phyloP scores from a whole-genome alignment of 352 stramenopile species.

The Phytophthora ramorum region DNA sequence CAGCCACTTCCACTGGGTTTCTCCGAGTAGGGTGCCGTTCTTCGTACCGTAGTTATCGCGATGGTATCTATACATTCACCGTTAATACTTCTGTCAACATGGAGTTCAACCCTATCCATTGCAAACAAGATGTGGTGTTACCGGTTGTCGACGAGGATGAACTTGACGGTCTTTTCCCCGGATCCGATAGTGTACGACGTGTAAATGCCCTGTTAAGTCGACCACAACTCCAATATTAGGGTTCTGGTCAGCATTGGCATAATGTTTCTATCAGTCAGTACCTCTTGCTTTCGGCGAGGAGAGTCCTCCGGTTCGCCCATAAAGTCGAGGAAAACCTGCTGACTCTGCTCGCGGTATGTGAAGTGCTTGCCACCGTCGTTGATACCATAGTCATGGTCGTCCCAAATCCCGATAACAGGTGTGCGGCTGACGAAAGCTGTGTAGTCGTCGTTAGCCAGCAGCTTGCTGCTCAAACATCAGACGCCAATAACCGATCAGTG shows the following conservation, averaged over 20 bases:
- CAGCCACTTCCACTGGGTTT: conserved; percentile 87
- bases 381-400: conserved; percentile 93
- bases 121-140: conserved; percentile 6
- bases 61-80: conserved; percentile 61
- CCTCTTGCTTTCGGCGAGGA: conserved; percentile 76
- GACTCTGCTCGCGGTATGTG: conserved; percentile 74
- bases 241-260: too few species aligned
- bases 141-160: conserved; percentile 89
- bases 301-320: conserved; percentile 80
- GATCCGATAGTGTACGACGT: conserved; percentile 78
- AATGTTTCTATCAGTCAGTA: conserved; percentile 24
- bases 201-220: conserved; percentile 77
- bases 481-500: background rate
- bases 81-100: background rate
- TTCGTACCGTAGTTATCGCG: conserved; percentile 72
- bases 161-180: conserved; percentile 79
- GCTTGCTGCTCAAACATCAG: conserved; percentile 45
- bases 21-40: conserved; percentile 78
- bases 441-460: conserved; percentile 75
- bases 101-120: background rate
- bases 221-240: background rate
- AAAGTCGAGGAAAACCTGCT: conserved; percentile 89
- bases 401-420: conserved; percentile 88
- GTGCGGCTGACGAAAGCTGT: conserved; percentile 59
- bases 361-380: conserved; percentile 88